Conservation (phyloP, 345 rosid genomes). For the Dipteronia dyeriana region DNA sequence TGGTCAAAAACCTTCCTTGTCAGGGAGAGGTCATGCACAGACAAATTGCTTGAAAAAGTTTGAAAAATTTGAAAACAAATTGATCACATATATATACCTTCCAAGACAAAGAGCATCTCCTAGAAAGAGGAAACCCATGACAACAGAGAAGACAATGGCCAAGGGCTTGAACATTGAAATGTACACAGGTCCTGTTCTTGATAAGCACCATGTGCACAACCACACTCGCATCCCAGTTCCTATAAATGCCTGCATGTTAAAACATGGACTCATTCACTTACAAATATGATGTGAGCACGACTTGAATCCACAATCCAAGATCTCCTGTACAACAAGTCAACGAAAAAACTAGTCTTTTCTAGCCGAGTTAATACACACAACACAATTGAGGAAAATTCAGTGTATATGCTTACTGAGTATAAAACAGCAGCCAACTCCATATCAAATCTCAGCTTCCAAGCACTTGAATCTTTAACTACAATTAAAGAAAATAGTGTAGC, state of each 20-base stretch:
- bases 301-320: too few relatives aligned
- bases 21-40: too few relatives aligned
- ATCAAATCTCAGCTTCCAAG: slow-evolving; percentile 43
- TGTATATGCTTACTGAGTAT: slow-evolving; percentile 25
- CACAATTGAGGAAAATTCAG: not conserved
- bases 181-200: slow-evolving; percentile 29
- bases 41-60: too few relatives aligned
- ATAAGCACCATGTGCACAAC: slow-evolving; percentile 29
- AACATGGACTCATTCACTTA: not conserved
- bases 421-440: slow-evolving; percentile 30
- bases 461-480: slow-evolving; percentile 33
- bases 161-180: slow-evolving; percentile 42
- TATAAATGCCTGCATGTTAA: slow-evolving; percentile 19
- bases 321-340: too few relatives aligned
- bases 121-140: slow-evolving; percentile 19
- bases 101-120: slow-evolving; percentile 32
- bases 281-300: too few relatives aligned
- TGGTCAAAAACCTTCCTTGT: too few relatives aligned
- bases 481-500: slow-evolving; percentile 30
- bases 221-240: not conserved
- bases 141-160: slow-evolving; percentile 22
- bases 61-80: too few relatives aligned
- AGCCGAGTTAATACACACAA: too few relatives aligned
- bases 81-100: slow-evolving; percentile 13
- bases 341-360: too few relatives aligned